Base-by-base conservation (phyloP, 257 asterid genomes). In the Solanum clarkiae region DNA sequence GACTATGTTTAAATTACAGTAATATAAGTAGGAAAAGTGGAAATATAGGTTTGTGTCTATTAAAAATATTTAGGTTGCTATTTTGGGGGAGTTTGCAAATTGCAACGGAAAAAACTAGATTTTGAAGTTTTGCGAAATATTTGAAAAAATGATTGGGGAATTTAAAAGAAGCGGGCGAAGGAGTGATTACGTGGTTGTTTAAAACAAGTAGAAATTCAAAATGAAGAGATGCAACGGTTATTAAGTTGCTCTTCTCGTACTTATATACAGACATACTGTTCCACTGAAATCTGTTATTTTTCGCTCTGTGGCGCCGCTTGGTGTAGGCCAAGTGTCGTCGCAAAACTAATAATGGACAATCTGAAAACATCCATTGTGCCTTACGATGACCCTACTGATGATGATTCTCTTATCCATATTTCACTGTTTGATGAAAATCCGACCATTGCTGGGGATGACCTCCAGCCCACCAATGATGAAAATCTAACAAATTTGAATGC, bases 331-430 rank as follows among this genome's bases (percentile, higher is more conserved):
- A 82, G 59, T 60, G 85, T 47, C 57, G 84, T 63, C 62, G 44
- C 75, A 60, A 16, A 45, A n/a, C 22, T 59, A 51, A 92, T 59
- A 26, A 92, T 90, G 95, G 92, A 84, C 6, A 83, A 82, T 53
- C 87, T 65, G n/a, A 22, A 20, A 24, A 56, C 60, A 53, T 17
- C 89, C 79, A 9, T 71, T 11, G 77, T 85, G 16, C 80, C 90
- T 2, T 71, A 47, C 57, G 75, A 86, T 74, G 85, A 87, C 14
- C 68, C 88, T 29, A 86, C 77, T 55, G 74, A 83, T 40, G 70
- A 84, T 51, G 57, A 84, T 42, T 69, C 84, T 18, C 65, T 17
- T 18, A 79, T 82, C 2, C 85, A 74, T 10, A 57, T 91, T 9
- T n/a, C 88, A 1, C 51, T 89, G 49, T 26, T 40, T 12, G 88